These are phyloP conservation scores for Leishmania lainsoni DNA, from an alignment of 208 protist genomes.

Conservation along the genomic window DNA sequence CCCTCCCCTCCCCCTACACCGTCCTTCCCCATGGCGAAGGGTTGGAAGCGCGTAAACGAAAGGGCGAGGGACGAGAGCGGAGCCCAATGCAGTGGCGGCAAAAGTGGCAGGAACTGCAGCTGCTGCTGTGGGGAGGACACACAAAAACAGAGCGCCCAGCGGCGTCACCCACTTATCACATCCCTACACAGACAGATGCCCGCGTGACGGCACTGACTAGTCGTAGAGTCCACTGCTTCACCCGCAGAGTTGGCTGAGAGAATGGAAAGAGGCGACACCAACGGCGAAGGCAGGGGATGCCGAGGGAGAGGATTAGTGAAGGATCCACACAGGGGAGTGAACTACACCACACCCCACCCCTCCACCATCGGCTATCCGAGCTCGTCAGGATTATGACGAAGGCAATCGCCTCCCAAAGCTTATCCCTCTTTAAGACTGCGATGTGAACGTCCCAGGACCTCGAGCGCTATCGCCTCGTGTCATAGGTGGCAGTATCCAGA, in stretches of 20 bases:
- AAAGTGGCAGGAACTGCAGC: neutral
- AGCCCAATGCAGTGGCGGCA: neutral
- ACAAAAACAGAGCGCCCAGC: neutral
- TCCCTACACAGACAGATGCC: neutral
- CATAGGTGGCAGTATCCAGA: neutral
- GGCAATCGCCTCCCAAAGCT: neutral
- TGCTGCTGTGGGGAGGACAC: neutral
- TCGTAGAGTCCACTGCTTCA: slow-evolving; percentile 36
- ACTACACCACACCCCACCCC: neutral
- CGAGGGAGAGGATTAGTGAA: neutral
- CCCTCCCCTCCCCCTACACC: no score
- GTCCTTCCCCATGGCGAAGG: neutral
- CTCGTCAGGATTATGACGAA: neutral
- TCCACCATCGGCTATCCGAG: neutral
- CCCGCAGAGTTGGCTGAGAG: slow-evolving; percentile 14
- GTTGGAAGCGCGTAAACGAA: neutral
- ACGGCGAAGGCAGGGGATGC: neutral
- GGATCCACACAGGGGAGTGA: neutral
- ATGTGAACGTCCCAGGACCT: neutral
- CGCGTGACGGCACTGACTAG: slow-evolving; percentile 18
- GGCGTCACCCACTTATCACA: neutral
- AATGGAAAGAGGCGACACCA: neutral
- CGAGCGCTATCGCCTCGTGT: neutral
- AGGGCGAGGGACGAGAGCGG: neutral
- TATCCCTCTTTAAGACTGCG: neutral